A percentile compares a stretch with the other conserved stretches of the same genome.
Evolutionary conservation across 306 rosid species (phyloP).

Genomic region (Lathyrus tuberosus): DNA sequence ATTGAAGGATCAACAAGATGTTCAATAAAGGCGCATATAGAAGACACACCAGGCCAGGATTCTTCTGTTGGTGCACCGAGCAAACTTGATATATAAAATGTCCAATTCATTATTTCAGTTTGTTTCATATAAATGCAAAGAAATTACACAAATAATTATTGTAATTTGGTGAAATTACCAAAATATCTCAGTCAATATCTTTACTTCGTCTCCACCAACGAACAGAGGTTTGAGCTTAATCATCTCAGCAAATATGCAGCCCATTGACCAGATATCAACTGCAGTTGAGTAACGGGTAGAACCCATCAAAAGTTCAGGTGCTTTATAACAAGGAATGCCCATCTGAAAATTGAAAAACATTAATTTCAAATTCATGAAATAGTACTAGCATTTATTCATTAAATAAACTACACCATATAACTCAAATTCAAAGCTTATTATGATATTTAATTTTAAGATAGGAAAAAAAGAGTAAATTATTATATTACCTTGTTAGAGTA

Average conservation of each 20-base stretch:
- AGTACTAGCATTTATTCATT: not conserved
- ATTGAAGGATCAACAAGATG: not conserved
- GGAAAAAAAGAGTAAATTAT: not conserved
- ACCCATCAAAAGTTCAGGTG: constrained; percentile 41
- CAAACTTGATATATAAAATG: constrained; percentile 12
- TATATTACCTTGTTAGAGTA: constrained; percentile 11
- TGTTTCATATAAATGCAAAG: not conserved
- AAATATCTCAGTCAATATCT: constrained; percentile 1
- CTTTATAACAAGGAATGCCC: constrained; percentile 1
- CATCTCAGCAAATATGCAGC: constrained; percentile 40
- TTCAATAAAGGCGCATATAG: not conserved
- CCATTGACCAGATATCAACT: constrained; percentile 34
- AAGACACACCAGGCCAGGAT: constrained; percentile 33
- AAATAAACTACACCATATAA: not conserved
- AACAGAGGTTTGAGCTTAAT: constrained; percentile 1
- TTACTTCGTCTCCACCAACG: not conserved
- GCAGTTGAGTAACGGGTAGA: constrained; percentile 8
- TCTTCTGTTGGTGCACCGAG: constrained; percentile 37
- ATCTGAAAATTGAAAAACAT: constrained; percentile 14
- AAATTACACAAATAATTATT: not conserved
- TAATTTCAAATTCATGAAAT: not conserved
- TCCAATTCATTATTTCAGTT: not conserved
- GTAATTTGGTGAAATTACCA: not conserved
- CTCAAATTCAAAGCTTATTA: not conserved
- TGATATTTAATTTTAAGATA: not conserved